Evolutionary conservation across 2,329 filamentous ascomycete genomes (phyloP), one percentile per base, ranked within the genome.

Genomic region (Colletotrichum sp.): DNA sequence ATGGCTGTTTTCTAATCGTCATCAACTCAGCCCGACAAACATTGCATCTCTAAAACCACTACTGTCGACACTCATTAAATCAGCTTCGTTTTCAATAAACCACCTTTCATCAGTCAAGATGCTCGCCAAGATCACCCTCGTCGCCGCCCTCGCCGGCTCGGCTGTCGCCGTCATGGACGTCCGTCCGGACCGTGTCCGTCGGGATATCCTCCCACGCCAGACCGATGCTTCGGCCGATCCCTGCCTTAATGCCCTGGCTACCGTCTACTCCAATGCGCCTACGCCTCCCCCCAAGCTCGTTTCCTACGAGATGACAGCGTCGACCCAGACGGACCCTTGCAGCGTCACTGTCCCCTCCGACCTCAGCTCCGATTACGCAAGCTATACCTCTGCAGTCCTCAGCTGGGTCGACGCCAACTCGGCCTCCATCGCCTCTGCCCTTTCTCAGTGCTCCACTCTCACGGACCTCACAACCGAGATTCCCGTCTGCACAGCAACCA

Each of bases 371-470:
- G 79, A 73, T 9, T 77, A 76, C 63, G 60, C 64, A 13, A 73
- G 64, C 72, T 83, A 82, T 76, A 74, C 76, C 48, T 70, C 72
- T 27, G 75, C 74, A 15, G 57, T 81, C 30, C 2, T 70, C 30
- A 79, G 74, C 60, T 84, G 82, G 82, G 78, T 72, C 76, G 13
- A 48, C 11, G 75, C 60, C 61, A 64, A 81, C 79, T 78, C 77
- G 71, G 76, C 55, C 68, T 78, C 74, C 22, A 71, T 81, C 25
- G 16, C 19, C 57, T 79, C 77, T 36, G 80, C 79, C 15, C 34
- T 83, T 11, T 77, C 75, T 39, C 9, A 78, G 68, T 84, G 83
- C 78, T 79, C 81, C 27, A 48, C 78, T 15, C 75, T 78, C 72
- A 71, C 71, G 68, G 63, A 67, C 55, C 69, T 77, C 22, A 34